These are phyloP conservation scores for Talaromyces sp. DNA, from an alignment of 2,329 filamentous ascomycete genomes.

Conservation along the genomic window DNA sequence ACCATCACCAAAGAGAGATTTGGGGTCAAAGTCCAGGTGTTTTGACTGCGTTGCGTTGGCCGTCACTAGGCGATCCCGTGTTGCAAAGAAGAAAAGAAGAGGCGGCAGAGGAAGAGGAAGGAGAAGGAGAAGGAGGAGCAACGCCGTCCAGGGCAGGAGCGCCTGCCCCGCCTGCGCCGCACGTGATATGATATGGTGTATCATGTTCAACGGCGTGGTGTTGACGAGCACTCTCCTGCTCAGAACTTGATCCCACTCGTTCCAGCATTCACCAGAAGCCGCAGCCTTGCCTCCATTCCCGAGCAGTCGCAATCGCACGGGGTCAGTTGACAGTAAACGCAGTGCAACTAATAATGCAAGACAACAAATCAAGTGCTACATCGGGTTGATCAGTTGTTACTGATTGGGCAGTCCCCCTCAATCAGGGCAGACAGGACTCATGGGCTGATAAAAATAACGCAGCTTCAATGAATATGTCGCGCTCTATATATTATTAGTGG, in stretches of 20 bases:
- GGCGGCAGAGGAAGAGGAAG: background rate
- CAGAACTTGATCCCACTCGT: background rate
- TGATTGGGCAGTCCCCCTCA: background rate
- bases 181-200: background rate
- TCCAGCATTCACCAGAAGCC: background rate
- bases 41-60: background rate
- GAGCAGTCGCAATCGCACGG: background rate
- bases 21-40: background rate
- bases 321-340: background rate
- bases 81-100: background rate
- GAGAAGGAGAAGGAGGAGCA: background rate
- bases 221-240: background rate
- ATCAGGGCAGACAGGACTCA: background rate
- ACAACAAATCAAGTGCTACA: background rate
- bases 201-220: background rate
- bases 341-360: background rate
- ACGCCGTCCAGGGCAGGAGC: background rate
- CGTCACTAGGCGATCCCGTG: background rate
- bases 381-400: background rate
- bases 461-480: background rate
- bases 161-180: too few relatives aligned
- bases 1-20: background rate
- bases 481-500: background rate
- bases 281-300: background rate
- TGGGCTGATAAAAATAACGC: background rate